Evolutionary conservation across 2,329 filamentous ascomycete genomes (phyloP).

Genomic region (Hymenoscyphus salicellus): DNA sequence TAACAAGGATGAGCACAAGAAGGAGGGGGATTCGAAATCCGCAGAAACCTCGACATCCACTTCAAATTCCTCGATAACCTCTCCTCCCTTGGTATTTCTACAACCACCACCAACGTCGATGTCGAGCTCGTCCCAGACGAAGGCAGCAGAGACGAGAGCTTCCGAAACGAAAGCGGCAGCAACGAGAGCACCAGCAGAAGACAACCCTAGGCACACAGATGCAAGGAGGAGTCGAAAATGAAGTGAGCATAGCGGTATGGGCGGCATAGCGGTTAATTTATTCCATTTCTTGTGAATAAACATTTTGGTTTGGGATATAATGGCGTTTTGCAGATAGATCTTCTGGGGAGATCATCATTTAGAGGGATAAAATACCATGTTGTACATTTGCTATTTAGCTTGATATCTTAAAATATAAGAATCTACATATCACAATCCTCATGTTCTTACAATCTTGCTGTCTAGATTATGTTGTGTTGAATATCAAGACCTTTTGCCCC

Average conservation of each 20-base stretch:
- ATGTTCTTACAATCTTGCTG: background rate
- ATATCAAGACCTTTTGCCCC: background rate
- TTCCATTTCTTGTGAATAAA: constrained; percentile 3
- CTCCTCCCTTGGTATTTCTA: background rate
- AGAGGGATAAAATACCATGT: constrained; percentile 1
- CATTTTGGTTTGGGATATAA: background rate
- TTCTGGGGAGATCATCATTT: background rate
- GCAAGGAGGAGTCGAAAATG: background rate
- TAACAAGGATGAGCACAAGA: background rate
- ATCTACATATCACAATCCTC: background rate
- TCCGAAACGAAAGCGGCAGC: background rate
- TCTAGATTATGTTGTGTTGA: too few species aligned
- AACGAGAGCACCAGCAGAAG: background rate
- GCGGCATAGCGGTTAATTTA: background rate
- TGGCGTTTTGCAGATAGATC: background rate
- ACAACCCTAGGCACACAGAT: constrained; percentile 1
- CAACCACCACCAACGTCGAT: background rate
- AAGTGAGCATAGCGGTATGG: background rate
- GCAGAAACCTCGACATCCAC: background rate
- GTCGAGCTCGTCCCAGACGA: background rate
- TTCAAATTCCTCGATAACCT: background rate
- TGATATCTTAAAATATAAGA: constrained; percentile 1
- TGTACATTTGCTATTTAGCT: constrained; percentile 1
- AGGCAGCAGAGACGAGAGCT: background rate
- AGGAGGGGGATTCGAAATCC: background rate